These are phyloP conservation scores for Dictyostelium brefeldianum DNA, from an alignment of 78 protist species.

Conservation along the genomic window DNA sequence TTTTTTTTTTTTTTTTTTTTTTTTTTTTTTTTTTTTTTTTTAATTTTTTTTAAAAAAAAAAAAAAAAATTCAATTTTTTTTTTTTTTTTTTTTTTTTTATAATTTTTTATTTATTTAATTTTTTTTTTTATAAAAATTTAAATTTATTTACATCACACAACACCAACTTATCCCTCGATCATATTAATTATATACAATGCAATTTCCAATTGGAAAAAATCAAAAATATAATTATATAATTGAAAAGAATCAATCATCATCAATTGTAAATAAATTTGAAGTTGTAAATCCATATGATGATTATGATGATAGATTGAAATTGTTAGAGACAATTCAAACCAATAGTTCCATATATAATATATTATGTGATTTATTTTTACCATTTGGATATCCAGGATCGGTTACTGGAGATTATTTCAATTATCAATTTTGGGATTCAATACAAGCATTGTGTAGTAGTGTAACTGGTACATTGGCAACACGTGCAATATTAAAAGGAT, in stretches of 20 bases:
- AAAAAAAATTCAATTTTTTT: neutral
- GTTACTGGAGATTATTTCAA: conserved; percentile 84
- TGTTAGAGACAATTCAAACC: neutral
- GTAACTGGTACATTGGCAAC: conserved; percentile 84
- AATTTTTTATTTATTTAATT: too few relatives aligned
- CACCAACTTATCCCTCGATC: too few relatives aligned
- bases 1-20: too few relatives aligned
- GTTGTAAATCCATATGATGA: conserved; percentile 15
- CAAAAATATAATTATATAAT: conserved; percentile 8
- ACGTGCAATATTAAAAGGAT: conserved; percentile 77
- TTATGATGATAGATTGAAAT: conserved; percentile 16
- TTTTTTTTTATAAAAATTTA: too few relatives aligned
- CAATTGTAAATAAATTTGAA: conserved; percentile 16
- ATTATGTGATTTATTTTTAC: conserved; percentile 48
- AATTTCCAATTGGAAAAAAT: neutral
- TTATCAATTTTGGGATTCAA: conserved; percentile 89
- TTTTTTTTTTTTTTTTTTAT: too few relatives aligned
- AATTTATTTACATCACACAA: too few relatives aligned
- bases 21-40: too few relatives aligned
- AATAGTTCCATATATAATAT: neutral
- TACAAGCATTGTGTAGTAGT: conserved; percentile 85
- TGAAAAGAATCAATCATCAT: conserved; percentile 3
- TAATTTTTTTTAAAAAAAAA: too few relatives aligned
- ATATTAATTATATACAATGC: neutral
- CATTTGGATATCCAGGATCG: conserved; percentile 87